Conservation (phyloP, 1,284 basidiomycete genomes). For the Thecaphora thlaspeos region DNA sequence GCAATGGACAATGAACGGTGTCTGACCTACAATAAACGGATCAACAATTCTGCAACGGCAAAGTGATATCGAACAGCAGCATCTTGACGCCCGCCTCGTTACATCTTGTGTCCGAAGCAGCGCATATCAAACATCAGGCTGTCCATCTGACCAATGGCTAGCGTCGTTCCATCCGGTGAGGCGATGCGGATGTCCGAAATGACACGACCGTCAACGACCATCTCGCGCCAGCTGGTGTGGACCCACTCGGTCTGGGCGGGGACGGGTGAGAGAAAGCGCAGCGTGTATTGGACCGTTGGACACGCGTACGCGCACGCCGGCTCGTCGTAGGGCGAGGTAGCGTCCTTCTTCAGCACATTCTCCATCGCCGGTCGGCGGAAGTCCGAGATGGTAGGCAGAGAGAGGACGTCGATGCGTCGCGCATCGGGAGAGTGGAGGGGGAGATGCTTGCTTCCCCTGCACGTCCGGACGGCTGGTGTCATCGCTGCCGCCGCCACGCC, state of each 20-base stretch:
- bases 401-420: constrained; percentile 1
- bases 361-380: constrained; percentile 5
- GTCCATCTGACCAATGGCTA: constrained; percentile 6
- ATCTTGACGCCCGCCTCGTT: background rate
- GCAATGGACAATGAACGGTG: no score
- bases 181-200: constrained; percentile 5
- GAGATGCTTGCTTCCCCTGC: constrained; percentile 5
- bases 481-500: no score
- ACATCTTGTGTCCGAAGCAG: constrained; percentile 2
- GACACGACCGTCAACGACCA: constrained; percentile 1
- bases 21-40: no score
- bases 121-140: constrained; percentile 8
- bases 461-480: background rate
- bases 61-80: background rate
- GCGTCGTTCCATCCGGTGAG: background rate
- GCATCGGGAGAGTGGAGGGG: constrained; percentile 2
- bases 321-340: constrained; percentile 1
- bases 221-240: constrained; percentile 4
- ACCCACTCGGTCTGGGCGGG: constrained; percentile 6
- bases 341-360: constrained; percentile 8
- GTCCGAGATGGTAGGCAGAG: constrained; percentile 5
- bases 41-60: no score
- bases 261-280: constrained; percentile 2
- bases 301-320: constrained; percentile 2
- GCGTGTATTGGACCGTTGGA: constrained; percentile 4